Conservation (phyloP, 2,329 filamentous ascomycete genomes). For the Diaporthe nobilis region DNA sequence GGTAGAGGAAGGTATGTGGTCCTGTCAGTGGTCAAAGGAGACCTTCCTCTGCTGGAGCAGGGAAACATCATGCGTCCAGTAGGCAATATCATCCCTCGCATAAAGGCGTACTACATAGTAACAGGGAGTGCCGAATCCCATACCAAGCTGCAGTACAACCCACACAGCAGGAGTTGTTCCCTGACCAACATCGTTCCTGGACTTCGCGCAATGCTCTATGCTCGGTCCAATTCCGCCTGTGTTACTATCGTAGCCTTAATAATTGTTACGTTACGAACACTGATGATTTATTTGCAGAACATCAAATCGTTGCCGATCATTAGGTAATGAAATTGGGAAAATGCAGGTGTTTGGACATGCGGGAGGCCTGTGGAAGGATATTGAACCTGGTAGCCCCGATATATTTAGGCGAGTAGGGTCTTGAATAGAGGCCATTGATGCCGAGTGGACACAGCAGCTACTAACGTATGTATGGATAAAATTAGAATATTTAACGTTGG, state of each 20-base stretch:
- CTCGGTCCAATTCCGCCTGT: neutral
- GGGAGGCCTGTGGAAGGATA: neutral
- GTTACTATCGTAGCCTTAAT: neutral
- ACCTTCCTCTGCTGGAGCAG: neutral
- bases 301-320: neutral
- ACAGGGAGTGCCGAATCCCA: neutral
- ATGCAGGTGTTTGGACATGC: neutral
- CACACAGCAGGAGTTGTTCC: neutral
- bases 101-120: neutral
- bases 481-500: constrained; percentile 9
- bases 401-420: neutral
- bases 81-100: neutral
- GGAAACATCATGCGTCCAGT: neutral
- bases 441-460: neutral
- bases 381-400: neutral
- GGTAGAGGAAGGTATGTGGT: neutral
- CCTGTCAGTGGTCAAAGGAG: neutral
- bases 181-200: neutral
- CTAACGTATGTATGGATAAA: neutral
- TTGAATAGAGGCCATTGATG: neutral
- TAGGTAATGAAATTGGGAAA: neutral
- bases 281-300: neutral
- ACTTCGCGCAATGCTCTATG: neutral
- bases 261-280: too few relatives aligned
- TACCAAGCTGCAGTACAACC: neutral